A percentile compares a stretch with the other conserved stretches of the same genome.
Conservation (phyloP, 2,329 filamentous ascomycete genomes). For the Cercospora sp. region DNA sequence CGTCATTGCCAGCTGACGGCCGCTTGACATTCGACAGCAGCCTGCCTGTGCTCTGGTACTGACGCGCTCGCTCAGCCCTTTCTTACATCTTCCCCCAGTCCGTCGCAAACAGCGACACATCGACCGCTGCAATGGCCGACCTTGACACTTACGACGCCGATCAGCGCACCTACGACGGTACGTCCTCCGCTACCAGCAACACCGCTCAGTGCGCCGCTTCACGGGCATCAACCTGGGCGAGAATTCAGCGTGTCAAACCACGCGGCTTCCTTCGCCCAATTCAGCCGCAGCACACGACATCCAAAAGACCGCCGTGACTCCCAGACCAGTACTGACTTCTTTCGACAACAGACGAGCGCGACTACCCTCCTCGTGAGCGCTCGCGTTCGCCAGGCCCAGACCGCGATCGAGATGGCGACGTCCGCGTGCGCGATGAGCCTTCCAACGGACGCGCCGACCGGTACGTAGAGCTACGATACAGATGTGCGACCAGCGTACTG, state of each 20-base stretch:
- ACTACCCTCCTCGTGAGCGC: slow-evolving; percentile 61
- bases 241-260: neutral
- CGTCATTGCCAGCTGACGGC: neutral
- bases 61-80: neutral
- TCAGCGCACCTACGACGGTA: slow-evolving; percentile 66
- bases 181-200: slow-evolving; percentile 30
- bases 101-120: slow-evolving; percentile 8
- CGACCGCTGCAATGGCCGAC: slow-evolving; percentile 42
- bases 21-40: neutral
- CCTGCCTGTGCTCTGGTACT: neutral
- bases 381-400: slow-evolving; percentile 63
- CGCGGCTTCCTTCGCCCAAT: neutral
- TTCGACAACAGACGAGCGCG: slow-evolving; percentile 55
- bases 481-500: neutral
- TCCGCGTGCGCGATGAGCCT: slow-evolving; percentile 60
- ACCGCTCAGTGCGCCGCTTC: neutral
- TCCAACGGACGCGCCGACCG: slow-evolving; percentile 60
- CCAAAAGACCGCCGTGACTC: neutral
- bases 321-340: slow-evolving; percentile 18
- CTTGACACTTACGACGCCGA: slow-evolving; percentile 67
- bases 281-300: neutral
- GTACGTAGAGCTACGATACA: slow-evolving; percentile 37
- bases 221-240: neutral
- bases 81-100: neutral
- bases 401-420: slow-evolving; percentile 50